These are phyloP conservation scores for Skeletonema marinoi DNA, from an alignment of 108 stramenopile genomes.

Conservation along the genomic window DNA sequence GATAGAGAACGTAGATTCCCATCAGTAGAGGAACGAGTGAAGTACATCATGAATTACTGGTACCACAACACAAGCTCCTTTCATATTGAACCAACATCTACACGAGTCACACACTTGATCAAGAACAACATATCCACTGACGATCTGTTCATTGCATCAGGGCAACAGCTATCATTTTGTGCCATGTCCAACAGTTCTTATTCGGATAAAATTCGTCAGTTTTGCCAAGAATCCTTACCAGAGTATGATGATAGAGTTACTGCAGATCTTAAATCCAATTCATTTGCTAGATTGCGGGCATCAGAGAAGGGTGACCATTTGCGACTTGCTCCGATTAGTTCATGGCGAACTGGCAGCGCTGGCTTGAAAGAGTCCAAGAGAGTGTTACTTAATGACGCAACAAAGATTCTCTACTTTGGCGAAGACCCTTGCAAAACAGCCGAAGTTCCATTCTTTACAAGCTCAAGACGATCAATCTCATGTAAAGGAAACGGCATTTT, in stretches of 20 bases:
- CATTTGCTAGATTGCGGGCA: constrained; percentile 35
- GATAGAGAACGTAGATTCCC: constrained; percentile 60
- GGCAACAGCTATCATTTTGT: constrained; percentile 21
- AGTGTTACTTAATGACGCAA: constrained; percentile 37
- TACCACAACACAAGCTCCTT: constrained; percentile 24
- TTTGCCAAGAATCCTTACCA: constrained; percentile 31
- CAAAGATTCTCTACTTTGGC: constrained; percentile 38
- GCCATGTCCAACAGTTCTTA: constrained; percentile 14
- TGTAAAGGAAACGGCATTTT: constrained; percentile 21
- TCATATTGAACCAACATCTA: background rate
- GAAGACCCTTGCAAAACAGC: background rate
- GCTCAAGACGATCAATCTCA: background rate
- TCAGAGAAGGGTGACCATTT: constrained; percentile 14
- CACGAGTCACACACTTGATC: background rate
- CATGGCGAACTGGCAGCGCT: constrained; percentile 13
- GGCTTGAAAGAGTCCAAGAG: constrained; percentile 34
- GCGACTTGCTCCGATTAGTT: constrained; percentile 26
- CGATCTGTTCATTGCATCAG: constrained; percentile 35
- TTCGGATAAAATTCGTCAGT: constrained; percentile 14
- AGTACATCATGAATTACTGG: constrained; percentile 77
- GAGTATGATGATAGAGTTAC: constrained; percentile 39
- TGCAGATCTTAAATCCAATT: constrained; percentile 48
- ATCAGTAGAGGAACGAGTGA: constrained; percentile 66
- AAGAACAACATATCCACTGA: constrained; percentile 14
- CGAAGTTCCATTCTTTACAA: constrained; percentile 32